Base-by-base conservation (phyloP, 2,329 filamentous ascomycete genomes). In the Pseudocercospora fijiensis region DNA sequence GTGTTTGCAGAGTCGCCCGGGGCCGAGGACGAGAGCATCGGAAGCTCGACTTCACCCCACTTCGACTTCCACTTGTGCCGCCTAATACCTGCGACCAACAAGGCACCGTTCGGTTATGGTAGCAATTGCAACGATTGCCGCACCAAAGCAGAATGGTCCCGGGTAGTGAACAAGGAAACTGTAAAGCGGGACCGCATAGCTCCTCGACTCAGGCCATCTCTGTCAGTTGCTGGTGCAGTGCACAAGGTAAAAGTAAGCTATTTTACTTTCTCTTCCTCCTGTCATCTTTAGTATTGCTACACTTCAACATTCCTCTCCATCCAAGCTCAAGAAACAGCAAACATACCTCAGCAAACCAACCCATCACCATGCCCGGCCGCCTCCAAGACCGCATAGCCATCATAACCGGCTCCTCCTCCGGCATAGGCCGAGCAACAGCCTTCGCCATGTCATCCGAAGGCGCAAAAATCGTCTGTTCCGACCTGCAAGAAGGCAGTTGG, bases 351-450 rank as follows among this genome's bases (percentile, higher is more conserved):
- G 8, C 18, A 13, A 7, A 13, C 43, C 6, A 24, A 47, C 1
- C 3, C 16, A 24, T 2, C 41, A 22, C 1, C 13, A 71, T 71
- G 69, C 62, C 67, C n/a, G 66, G 67, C 51, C 67, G 70, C n/a
- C 65, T 71, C 1, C 66, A 69, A 60, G 60, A 69, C 52, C 67
- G 65, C 55, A 65, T 74, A 7, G 74, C 73, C 43, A 71, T 73
- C 30, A 74, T 78, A 28, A 71, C 76, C 33, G 76, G 76, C 11
- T 74, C 74, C 10, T 72, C 71, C 26, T 71, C 71, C 4, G 74
- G 74, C 20, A 76, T 76, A 30, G 76, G 75, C 18, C 68, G 72
- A 22, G 72, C 71, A 24, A 73, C 76, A 28, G 75, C 75, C 16
- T 70, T 74, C 27, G 66, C 74, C 30, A 77, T 73, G 60, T 71